A percentile compares a stretch with the other conserved stretches of the same genome.
Conservation (phyloP, 495 filamentous ascomycete species). For the Articulospora tetracladia region DNA sequence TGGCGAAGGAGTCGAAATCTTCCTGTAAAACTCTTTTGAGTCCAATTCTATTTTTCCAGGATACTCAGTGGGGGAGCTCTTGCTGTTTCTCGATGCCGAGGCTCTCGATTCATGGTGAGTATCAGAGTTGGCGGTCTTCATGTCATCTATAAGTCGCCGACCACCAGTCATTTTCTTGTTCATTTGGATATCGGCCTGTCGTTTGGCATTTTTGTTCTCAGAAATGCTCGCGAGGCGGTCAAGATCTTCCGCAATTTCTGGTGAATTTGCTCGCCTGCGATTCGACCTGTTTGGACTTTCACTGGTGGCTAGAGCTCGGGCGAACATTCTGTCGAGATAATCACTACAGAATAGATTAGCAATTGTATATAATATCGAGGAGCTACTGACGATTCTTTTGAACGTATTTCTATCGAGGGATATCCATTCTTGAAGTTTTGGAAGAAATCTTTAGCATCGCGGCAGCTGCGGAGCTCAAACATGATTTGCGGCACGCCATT, state of each 20-base stretch:
- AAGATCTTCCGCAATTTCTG: not conserved
- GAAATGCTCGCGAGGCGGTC: not conserved
- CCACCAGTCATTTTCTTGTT: not conserved
- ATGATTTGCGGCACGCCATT: not conserved
- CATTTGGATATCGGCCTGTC: not conserved
- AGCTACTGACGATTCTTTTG: not conserved
- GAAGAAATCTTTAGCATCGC: not conserved
- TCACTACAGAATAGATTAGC: too few relatives aligned
- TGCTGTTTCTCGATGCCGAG: too few relatives aligned
- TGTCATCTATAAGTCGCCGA: not conserved
- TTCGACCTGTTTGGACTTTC: not conserved
- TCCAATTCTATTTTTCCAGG: too few relatives aligned
- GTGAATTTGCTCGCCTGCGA: not conserved
- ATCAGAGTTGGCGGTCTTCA: not conserved
- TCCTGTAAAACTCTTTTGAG: too few relatives aligned
- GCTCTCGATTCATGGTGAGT: too few relatives aligned
- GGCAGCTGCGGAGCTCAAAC: not conserved
- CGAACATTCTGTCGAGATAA: too few relatives aligned
- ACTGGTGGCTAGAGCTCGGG: too few relatives aligned
- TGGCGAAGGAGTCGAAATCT: too few relatives aligned
- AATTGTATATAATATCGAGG: too few relatives aligned
- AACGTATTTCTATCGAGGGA: not conserved
- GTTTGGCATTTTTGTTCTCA: not conserved
- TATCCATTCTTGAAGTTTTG: not conserved
- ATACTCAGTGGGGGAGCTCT: too few relatives aligned